Evolutionary conservation across 2,329 filamentous ascomycete genomes (phyloP).

Genomic region (Fusarium pininemorale): DNA sequence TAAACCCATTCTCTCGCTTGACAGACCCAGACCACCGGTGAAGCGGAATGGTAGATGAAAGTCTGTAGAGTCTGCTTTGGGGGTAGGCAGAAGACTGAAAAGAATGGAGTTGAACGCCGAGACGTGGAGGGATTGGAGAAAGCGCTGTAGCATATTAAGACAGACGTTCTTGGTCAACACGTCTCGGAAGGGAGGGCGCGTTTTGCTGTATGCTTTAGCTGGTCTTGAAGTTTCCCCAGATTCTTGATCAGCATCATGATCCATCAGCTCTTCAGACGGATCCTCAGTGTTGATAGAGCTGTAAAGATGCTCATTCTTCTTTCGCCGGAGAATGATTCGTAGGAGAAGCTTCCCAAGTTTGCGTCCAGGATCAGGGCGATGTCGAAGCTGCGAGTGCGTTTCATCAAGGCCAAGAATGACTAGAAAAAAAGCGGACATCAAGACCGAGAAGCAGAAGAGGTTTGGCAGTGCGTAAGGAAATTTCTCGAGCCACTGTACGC

Average conservation of each 20-base stretch:
- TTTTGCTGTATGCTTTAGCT: slow-evolving; percentile 50
- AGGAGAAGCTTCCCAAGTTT: neutral
- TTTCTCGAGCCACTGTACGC: slow-evolving; percentile 30
- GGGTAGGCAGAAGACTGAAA: slow-evolving; percentile 80
- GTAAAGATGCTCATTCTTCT: neutral
- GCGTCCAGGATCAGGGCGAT: neutral
- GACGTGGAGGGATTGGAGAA: slow-evolving; percentile 76
- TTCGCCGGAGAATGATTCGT: neutral
- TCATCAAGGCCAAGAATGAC: slow-evolving; percentile 64
- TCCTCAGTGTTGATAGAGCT: neutral
- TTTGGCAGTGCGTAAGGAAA: slow-evolving; percentile 67
- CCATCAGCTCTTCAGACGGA: too few relatives aligned
- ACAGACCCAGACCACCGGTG: slow-evolving; percentile 79
- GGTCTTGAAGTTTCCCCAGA: neutral
- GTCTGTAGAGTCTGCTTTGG: slow-evolving; percentile 60
- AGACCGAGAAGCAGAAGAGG: slow-evolving; percentile 59
- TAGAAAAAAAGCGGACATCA: slow-evolving; percentile 53
- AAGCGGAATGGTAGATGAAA: slow-evolving; percentile 67
- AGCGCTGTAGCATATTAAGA: slow-evolving; percentile 69
- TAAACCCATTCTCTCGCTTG: slow-evolving; percentile 75
- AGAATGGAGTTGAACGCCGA: slow-evolving; percentile 81
- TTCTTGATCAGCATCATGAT: neutral
- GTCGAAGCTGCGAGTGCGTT: slow-evolving; percentile 46
- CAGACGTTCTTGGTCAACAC: slow-evolving; percentile 66
- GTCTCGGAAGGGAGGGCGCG: slow-evolving; percentile 60